Evolutionary conservation across 2,329 filamentous ascomycete genomes (phyloP), one percentile per base, ranked within the genome.

Genomic region (Tricladium varicosporioides): DNA sequence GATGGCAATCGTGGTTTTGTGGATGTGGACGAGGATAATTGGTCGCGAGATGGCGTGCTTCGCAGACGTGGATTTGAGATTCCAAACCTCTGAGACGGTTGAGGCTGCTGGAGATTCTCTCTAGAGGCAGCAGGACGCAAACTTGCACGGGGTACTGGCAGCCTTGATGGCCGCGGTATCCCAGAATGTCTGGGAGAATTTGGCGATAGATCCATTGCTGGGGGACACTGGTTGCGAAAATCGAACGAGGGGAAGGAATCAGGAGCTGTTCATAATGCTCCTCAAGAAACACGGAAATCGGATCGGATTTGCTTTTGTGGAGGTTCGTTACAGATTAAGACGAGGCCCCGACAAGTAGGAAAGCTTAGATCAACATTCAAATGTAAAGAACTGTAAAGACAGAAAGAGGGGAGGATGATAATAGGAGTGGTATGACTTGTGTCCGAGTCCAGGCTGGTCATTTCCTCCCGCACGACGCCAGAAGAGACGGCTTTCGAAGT

Each of bases 161-260:
- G 72, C 62, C 78, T 76, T 18, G 81, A 84, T 45, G 76, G 74
- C 46, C 80, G 75, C 57, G 81, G 81, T 51, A 83, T 74, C 11
- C 60, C 65, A 49, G 65, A 68, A 15, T 65, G 65, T 36, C 59
- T 61, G 27, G 61, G 48, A 9, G 47, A 57, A 31, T 59, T 62
- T 14, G 63, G 55, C 44, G 64, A 61, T 40, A 62, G 66, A 51
- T 71, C 69, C 69, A 70, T 70, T 22, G 53, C 40, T 32, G 56
- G 40, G 45, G 42, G 9, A 2, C 13, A 19, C n/a, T 46, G 42
- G 10, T 54, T 11, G 46, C 43, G 31, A 32, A 18, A 32, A 10
- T 27, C 19, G 46, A 46, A 15, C 13, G 46, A 13, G 19, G 40
- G 46, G 40, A 31, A 27, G 32, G 51, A 31, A 50, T 64, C 57